phyloP scores from a whole-genome alignment of 2,329 filamentous ascomycete species.

The Aureobasidium sp. region DNA sequence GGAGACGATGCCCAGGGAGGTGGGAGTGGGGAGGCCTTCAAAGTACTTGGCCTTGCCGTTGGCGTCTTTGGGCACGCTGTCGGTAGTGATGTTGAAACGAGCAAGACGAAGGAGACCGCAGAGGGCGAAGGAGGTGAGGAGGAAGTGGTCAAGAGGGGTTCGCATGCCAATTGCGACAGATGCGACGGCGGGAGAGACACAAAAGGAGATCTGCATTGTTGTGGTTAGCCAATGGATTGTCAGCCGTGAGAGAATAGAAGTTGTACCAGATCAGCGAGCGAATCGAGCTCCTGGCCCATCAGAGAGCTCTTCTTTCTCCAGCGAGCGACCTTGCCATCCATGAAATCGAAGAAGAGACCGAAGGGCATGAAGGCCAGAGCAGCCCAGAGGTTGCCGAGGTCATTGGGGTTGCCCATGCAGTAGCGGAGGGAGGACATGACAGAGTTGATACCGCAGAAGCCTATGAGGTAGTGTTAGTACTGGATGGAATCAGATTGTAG shows the following conservation, averaged over 20 bases:
- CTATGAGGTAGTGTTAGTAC: conserved; percentile 31
- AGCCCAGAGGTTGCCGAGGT: conserved; percentile 65
- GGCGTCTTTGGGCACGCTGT: conserved; percentile 81
- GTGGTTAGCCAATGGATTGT: neutral
- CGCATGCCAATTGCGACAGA: conserved; percentile 86
- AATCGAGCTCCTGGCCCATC: conserved; percentile 97
- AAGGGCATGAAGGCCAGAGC: conserved; percentile 85
- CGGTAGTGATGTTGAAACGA: conserved; percentile 94
- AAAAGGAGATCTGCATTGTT: conserved; percentile 73
- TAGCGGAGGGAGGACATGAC: conserved; percentile 93
- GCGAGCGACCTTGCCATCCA: conserved; percentile 91
- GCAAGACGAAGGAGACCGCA: conserved; percentile 89
- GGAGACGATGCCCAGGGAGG: conserved; percentile 68
- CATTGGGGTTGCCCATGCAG: conserved; percentile 58
- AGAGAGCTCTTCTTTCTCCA: conserved; percentile 96
- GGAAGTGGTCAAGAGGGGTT: conserved; percentile 71
- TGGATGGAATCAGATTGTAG: too few relatives aligned
- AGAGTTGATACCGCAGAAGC: conserved; percentile 87
- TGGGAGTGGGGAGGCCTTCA: conserved; percentile 93
- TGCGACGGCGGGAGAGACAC: conserved; percentile 76
- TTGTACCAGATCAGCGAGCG: conserved; percentile 82
- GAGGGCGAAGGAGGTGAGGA: conserved; percentile 82
- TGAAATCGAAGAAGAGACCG: conserved; percentile 93
- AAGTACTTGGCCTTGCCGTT: conserved; percentile 91
- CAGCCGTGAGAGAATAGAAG: too few relatives aligned